These are phyloP conservation scores for Phytophthora rubi DNA, from an alignment of 352 stramenopile genomes.

Conservation along the genomic window DNA sequence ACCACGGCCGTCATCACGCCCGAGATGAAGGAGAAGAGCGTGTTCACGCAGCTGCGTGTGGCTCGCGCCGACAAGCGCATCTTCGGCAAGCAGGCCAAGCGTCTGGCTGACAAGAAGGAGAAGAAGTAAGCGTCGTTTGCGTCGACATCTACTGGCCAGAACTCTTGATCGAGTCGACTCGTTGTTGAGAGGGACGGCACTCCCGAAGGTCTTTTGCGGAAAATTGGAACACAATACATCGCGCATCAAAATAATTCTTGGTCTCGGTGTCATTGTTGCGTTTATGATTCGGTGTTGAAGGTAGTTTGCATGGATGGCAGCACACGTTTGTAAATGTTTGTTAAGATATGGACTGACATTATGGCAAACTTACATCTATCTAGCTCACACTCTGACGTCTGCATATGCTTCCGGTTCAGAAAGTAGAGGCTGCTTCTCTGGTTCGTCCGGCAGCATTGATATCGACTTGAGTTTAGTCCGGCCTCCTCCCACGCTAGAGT, in stretches of 20 bases:
- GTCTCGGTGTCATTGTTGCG: neutral
- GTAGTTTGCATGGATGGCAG: too few species aligned
- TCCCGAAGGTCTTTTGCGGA: slow-evolving; percentile 59
- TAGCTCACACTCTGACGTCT: slow-evolving; percentile 35
- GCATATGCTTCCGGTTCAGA: slow-evolving; percentile 32
- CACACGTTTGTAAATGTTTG: too few species aligned
- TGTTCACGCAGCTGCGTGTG: slow-evolving; percentile 85
- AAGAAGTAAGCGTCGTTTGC: slow-evolving; percentile 72
- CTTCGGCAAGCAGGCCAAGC: slow-evolving; percentile 90
- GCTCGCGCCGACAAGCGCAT: slow-evolving; percentile 88
- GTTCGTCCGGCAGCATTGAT: slow-evolving; percentile 15
- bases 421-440: slow-evolving; percentile 60
- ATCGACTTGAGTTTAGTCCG: slow-evolving; percentile 23
- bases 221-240: slow-evolving; percentile 74
- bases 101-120: slow-evolving; percentile 87
- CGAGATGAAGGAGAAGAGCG: slow-evolving; percentile 86
- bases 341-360: too few species aligned
- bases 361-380: neutral
- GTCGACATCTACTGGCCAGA: slow-evolving; percentile 28
- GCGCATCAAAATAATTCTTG: slow-evolving; percentile 41
- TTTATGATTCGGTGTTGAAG: neutral
- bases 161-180: slow-evolving; percentile 18
- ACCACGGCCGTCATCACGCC: slow-evolving; percentile 83
- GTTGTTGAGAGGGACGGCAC: slow-evolving; percentile 20
- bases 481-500: slow-evolving; percentile 2